A percentile compares a stretch with the other conserved stretches of the same genome.
These are phyloP conservation scores for Salix brachista DNA, from an alignment of 345 rosid genomes.

Conservation along the genomic window DNA sequence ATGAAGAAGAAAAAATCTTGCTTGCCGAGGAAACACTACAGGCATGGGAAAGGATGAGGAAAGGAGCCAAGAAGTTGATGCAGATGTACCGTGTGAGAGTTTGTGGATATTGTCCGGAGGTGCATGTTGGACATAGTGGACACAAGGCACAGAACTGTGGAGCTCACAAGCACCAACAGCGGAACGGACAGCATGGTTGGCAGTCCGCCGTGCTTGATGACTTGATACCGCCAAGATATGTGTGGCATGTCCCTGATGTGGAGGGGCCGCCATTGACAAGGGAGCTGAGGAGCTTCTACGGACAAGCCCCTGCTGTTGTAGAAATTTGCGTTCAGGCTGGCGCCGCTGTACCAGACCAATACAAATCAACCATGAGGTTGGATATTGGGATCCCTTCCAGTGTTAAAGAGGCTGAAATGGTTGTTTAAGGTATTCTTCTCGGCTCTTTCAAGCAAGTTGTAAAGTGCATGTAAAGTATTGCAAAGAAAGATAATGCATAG, in stretches of 20 bases:
- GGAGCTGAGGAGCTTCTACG: constrained; percentile 71
- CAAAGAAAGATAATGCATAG: background rate
- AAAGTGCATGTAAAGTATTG: constrained; percentile 2
- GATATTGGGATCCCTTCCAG: constrained; percentile 79
- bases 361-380: constrained; percentile 88
- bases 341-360: constrained; percentile 62
- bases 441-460: background rate
- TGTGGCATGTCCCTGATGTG: constrained; percentile 89
- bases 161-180: constrained; percentile 88
- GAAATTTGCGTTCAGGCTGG: constrained; percentile 91
- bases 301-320: constrained; percentile 89
- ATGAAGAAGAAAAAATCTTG: constrained; percentile 49
- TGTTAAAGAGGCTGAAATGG: constrained; percentile 90
- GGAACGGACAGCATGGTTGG: constrained; percentile 98
- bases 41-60: constrained; percentile 77
- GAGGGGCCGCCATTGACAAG: constrained; percentile 58
- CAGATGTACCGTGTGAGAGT: constrained; percentile 78
- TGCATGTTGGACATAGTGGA: constrained; percentile 83
- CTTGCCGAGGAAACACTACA: constrained; percentile 74
- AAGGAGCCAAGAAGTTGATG: constrained; percentile 82
- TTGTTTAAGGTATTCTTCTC: constrained; percentile 41
- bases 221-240: constrained; percentile 86
- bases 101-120: constrained; percentile 94
- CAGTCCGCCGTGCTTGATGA: constrained; percentile 81
- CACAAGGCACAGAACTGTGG: constrained; percentile 97